Base-by-base conservation (phyloP, 805 yeast species). In the Maudiozyma serrabonitensis region DNA sequence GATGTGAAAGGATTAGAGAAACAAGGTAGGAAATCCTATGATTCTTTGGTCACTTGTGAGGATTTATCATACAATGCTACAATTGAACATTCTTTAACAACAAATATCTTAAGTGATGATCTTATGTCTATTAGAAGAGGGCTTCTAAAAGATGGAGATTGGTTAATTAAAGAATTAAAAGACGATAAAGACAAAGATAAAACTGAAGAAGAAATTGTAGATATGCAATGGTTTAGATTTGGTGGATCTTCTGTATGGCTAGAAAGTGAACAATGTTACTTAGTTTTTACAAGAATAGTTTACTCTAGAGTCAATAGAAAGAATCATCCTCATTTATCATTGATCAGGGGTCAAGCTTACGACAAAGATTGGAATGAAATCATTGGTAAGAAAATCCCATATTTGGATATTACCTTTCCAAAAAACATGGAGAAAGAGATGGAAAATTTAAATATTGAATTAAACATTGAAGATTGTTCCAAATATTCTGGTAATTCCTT, bases 231-330 rank as follows among this genome's bases (percentile, higher is more conserved):
- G 80, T 46, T 34, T 28, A 45, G 43, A 38, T 49, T 49, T 40
- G 57, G 57, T 46, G 79, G 79, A 1, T 71, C 79, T 1, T 69
- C 78, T 0, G 76, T 76, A n/a, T 78, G 80, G 80, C 58, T 78
- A 31, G 73, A 71, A 40, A 72, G 72, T 40, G 75, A 75, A 54
- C 75, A 75, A 25, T 70, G 75, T 16, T 79, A 76, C 59, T 60
- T 74, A 52, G 67, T 75, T 66, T 72, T 71, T 16, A 23, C 18
- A 15, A n/a, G 43, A 15, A 18, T 41, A 6, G 32, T 42, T 6
- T 46, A 46, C 19, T 28, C 45, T 9, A 34, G 41, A 11, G 7
- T 19, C 2, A 25, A 19, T 35, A 9, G 21, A 19, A 41, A 26
- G 18, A 28, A 42, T 28, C 32, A 19, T 34, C 45, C 49, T 6